A percentile compares a stretch with the other conserved stretches of the same genome.
These are phyloP conservation scores for Malbranchea cinnamomea DNA, from an alignment of 2,329 filamentous ascomycete genomes.

Conservation along the genomic window DNA sequence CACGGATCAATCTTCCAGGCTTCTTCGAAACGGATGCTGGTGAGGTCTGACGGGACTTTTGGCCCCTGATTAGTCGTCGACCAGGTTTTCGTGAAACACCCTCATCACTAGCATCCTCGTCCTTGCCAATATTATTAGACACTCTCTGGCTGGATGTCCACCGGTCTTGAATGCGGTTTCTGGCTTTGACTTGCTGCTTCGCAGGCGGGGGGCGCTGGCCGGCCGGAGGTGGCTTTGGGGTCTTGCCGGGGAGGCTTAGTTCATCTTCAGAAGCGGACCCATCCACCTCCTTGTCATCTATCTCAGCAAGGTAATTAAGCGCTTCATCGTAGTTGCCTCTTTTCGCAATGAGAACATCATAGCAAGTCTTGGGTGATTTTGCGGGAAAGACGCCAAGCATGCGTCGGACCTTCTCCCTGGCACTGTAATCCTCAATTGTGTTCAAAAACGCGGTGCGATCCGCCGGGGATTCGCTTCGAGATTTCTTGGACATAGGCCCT, in stretches of 20 bases:
- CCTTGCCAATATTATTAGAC: slow-evolving; percentile 5
- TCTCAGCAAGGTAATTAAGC: slow-evolving; percentile 30
- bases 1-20: slow-evolving; percentile 33
- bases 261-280: slow-evolving; percentile 29
- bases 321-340: slow-evolving; percentile 43
- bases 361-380: slow-evolving; percentile 32
- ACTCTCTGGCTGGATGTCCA: slow-evolving; percentile 36
- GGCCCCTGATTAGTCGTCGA: slow-evolving; percentile 25
- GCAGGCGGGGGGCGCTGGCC: slow-evolving; percentile 18
- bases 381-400: slow-evolving; percentile 35
- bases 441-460: slow-evolving; percentile 30
- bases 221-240: slow-evolving; percentile 4
- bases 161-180: slow-evolving; percentile 43
- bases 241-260: slow-evolving; percentile 15
- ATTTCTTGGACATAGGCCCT: slow-evolving; percentile 16
- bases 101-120: neutral
- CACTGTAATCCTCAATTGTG: slow-evolving; percentile 36
- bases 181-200: slow-evolving; percentile 41
- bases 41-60: slow-evolving; percentile 17
- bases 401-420: slow-evolving; percentile 37
- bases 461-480: slow-evolving; percentile 14
- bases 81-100: slow-evolving; percentile 13
- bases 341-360: slow-evolving; percentile 35
- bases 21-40: slow-evolving; percentile 16
- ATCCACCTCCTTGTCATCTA: slow-evolving; percentile 20